Base-by-base conservation (phyloP, 2,329 filamentous ascomycete genomes). In the Colletotrichum nymphaeae region DNA sequence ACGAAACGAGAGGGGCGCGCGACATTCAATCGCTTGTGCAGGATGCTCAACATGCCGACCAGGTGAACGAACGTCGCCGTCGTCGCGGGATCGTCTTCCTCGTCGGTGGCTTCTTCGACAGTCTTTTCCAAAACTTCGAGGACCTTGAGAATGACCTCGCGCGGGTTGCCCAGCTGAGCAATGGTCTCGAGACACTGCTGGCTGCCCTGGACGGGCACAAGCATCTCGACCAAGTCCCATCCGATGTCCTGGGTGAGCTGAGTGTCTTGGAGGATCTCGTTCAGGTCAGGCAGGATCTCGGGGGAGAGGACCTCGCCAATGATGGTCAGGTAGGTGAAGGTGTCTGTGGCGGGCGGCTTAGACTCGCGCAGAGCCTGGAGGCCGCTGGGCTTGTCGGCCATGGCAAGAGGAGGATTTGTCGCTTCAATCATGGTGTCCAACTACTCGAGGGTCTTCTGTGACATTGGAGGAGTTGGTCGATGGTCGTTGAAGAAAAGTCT, bases 101-200 rank as follows among this genome's bases (percentile, higher is more conserved):
- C 79, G 58, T 83, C 83, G 9, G 83, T 82, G 30, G 86, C 83
- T n/a, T 86, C 83, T 49, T 80, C 79, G 56, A 82, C 80, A 5
- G 83, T 81, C 59, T 89, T 87, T 64, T 93, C 90, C 74, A 97
- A 85, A 16, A 90, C 89, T 80, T 95, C 93, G 30, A 94, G 92
- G 35, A 95, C 91, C 80, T 95, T 95, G 77, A 97, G 86, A 72
- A 96, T 93, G 58, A 95, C 93, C 81, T 97, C 94, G 63, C 94
- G 87, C 1, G 94, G 94, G 79, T 96, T 97, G 63, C 94, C 94
- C 52, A 95, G 86, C 28, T 92, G 89, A 37, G 94, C 94, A 65
- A 96, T 91, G 35, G 92, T 93, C 79, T 93, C 89, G 19, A 96
- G 86, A 79, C 94, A 95, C 59, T 87, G 82, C 76, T 93, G 91